Conservation (phyloP, 202 grass and related monocot species). For the Schoenoplectus tabernaemontani region DNA sequence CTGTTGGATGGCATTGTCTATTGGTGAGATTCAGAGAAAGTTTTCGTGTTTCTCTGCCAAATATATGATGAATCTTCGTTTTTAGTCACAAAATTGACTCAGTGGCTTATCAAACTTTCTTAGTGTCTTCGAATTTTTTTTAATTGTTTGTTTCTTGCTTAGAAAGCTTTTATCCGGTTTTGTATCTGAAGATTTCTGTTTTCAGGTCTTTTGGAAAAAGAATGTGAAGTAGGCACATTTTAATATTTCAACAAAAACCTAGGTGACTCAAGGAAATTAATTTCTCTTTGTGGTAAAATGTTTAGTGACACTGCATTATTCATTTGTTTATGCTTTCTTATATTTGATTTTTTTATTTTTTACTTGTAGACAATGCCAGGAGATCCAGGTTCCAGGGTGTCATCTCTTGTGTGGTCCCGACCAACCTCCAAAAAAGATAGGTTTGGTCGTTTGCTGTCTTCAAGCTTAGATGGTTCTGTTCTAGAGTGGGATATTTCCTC, state of each 20-base stretch:
- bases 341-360: neutral
- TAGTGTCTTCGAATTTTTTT: too few species aligned
- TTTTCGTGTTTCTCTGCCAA: too few species aligned
- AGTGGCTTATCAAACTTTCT: too few species aligned
- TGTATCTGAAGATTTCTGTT: too few species aligned
- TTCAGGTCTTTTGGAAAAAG: neutral
- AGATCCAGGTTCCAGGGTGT: conserved; percentile 39
- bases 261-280: too few species aligned
- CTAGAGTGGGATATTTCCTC: conserved; percentile 83
- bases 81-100: too few species aligned
- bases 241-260: neutral
- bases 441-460: conserved; percentile 70
- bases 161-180: too few species aligned
- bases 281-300: neutral
- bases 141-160: neutral
- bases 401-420: conserved; percentile 69
- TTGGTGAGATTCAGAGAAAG: conserved; percentile 34
- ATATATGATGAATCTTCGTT: too few species aligned
- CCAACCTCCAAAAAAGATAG: conserved; percentile 14
- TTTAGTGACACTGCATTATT: neutral
- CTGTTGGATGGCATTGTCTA: conserved; percentile 95
- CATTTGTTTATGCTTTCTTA: neutral
- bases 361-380: conserved; percentile 73
- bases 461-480: conserved; percentile 72
- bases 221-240: neutral